These are phyloP conservation scores for Osmanthus fragrans DNA, from an alignment of 257 asterid species.

Conservation along the genomic window DNA sequence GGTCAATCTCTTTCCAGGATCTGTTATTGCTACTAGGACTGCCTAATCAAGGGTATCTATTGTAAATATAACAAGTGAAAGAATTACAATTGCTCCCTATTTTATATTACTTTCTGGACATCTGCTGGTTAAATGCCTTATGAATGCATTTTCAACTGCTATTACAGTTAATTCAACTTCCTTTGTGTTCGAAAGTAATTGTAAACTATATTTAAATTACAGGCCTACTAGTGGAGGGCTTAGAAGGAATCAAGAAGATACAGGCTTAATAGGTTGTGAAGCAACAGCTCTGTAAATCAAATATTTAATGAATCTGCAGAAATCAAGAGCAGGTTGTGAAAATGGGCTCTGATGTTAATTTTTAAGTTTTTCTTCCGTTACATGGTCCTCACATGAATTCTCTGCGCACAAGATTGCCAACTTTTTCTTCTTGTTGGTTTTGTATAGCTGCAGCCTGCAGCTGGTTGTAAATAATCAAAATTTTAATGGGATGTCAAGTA, in stretches of 20 bases:
- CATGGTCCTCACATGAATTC: too few relatives aligned
- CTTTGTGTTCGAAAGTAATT: too few relatives aligned
- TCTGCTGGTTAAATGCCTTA: too few relatives aligned
- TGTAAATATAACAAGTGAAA: too few relatives aligned
- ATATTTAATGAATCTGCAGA: not conserved
- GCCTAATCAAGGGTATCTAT: too few relatives aligned
- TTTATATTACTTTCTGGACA: too few relatives aligned
- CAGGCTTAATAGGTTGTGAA: constrained; percentile 24
- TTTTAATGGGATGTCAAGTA: not conserved
- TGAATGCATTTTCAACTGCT: not conserved
- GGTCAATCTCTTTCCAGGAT: too few relatives aligned
- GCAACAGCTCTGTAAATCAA: constrained; percentile 1
- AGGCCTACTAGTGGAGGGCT: constrained; percentile 85
- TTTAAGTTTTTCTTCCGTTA: not conserved
- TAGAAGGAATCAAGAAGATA: constrained; percentile 43
- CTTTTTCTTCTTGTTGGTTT: not conserved
- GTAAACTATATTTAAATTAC: too few relatives aligned
- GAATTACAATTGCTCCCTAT: too few relatives aligned
- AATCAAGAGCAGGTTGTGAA: not conserved
- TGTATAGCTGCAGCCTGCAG: not conserved
- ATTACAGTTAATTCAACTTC: constrained; percentile 6
- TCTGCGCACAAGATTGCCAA: not conserved
- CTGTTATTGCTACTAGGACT: too few relatives aligned
- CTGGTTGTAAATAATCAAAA: not conserved
- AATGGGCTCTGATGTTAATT: too few relatives aligned